These are phyloP conservation scores for Quercus suber DNA, from an alignment of 306 rosid genomes.

Conservation along the genomic window DNA sequence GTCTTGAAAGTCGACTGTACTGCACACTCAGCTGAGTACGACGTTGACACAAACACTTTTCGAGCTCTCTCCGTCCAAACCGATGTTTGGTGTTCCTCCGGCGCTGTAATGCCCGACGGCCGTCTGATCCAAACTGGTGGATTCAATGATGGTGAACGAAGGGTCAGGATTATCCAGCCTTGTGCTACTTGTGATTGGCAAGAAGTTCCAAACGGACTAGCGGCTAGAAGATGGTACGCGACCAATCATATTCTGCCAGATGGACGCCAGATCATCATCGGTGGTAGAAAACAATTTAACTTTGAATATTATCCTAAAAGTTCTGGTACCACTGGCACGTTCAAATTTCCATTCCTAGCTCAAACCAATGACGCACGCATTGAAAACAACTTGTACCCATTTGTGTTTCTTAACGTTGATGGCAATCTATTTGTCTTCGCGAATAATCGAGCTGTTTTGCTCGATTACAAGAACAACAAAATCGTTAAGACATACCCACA, in stretches of 20 bases:
- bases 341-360: conserved; percentile 30
- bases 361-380: conserved; percentile 31
- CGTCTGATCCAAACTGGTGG: conserved; percentile 71
- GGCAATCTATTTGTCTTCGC: conserved; percentile 67
- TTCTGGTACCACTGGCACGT: not conserved
- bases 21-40: conserved; percentile 74
- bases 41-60: conserved; percentile 46
- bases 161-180: conserved; percentile 33
- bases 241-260: conserved; percentile 56
- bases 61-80: conserved; percentile 57
- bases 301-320: conserved; percentile 59
- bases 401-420: conserved; percentile 54
- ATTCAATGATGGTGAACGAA: conserved; percentile 41
- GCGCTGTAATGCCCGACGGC: conserved; percentile 39
- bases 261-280: conserved; percentile 55
- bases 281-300: conserved; percentile 49
- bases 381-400: conserved; percentile 70
- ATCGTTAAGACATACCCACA: conserved; percentile 46
- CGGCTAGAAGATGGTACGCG: conserved; percentile 51
- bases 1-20: conserved; percentile 58
- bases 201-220: conserved; percentile 23
- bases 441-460: conserved; percentile 49
- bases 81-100: conserved; percentile 87
- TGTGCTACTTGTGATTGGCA: conserved; percentile 49
- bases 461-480: conserved; percentile 31